phyloP scores from a whole-genome alignment of 495 filamentous ascomycete species.

The Delitschia confertaspora region DNA sequence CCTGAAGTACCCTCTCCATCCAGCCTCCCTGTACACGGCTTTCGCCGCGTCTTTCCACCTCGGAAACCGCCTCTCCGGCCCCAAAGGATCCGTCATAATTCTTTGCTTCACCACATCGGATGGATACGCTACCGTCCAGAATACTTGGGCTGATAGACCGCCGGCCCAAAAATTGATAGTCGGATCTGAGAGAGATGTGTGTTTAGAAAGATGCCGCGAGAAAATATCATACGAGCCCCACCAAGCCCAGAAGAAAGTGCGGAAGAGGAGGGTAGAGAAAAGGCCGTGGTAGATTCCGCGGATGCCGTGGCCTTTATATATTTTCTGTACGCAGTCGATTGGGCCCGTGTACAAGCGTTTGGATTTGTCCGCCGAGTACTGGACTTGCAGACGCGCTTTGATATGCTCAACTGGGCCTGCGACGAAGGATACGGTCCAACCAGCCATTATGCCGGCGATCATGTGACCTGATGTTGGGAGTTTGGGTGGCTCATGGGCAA shows the following conservation, averaged over 20 bases:
- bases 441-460: constrained; percentile 77
- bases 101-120: constrained; percentile 94
- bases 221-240: constrained; percentile 89
- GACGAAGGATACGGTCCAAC: constrained; percentile 82
- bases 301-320: constrained; percentile 61
- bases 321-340: constrained; percentile 67
- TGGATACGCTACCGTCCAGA: constrained; percentile 88
- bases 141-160: constrained; percentile 81
- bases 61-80: constrained; percentile 58
- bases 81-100: constrained; percentile 89
- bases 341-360: constrained; percentile 76
- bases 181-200: constrained; percentile 65
- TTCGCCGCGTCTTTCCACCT: constrained; percentile 74
- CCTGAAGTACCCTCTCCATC: constrained; percentile 77
- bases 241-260: constrained; percentile 94
- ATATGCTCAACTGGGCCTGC: constrained; percentile 92
- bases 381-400: constrained; percentile 87
- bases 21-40: constrained; percentile 65
- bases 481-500: constrained; percentile 29
- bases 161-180: constrained; percentile 96
- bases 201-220: constrained; percentile 53
- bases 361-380: constrained; percentile 69
- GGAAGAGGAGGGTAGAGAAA: constrained; percentile 74
- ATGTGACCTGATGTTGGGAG: constrained; percentile 75
- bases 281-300: constrained; percentile 77